Evolutionary conservation across 225 moss, liverwort and hornwort species (phyloP).

Genomic region (Bryoerythrophyllum caledonicum): DNA sequence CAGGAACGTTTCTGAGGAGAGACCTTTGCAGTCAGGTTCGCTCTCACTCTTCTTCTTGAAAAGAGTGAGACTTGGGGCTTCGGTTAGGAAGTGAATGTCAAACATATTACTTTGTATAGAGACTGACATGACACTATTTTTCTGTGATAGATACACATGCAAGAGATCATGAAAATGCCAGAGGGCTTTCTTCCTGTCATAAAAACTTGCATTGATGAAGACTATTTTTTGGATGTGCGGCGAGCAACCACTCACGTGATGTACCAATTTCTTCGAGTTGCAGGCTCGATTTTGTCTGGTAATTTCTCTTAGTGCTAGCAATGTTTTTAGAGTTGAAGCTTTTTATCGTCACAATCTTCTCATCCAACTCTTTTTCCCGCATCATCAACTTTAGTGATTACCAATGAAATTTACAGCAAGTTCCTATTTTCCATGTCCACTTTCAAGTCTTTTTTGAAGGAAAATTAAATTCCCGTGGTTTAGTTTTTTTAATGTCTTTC

Average conservation of each 20-base stretch:
- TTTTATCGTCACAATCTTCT: not conserved
- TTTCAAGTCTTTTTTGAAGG: not conserved
- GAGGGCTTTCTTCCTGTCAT: conserved; percentile 67
- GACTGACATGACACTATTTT: not conserved
- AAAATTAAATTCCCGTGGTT: not conserved
- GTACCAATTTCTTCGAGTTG: conserved; percentile 74
- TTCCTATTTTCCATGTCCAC: not conserved
- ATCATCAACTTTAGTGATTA: not conserved
- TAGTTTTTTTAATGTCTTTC: not conserved
- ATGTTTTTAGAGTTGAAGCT: not conserved
- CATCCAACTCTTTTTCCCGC: not conserved
- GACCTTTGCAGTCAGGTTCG: conserved; percentile 67
- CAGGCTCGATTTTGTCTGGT: conserved; percentile 62
- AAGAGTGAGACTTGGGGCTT: too few species aligned
- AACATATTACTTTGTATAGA: too few species aligned
- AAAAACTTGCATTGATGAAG: conserved; percentile 84
- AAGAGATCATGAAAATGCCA: conserved; percentile 53
- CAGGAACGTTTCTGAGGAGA: conserved; percentile 77
- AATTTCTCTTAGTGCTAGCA: conserved; percentile 7
- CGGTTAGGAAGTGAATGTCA: too few species aligned
- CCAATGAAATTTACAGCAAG: not conserved
- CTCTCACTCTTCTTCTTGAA: too few species aligned
- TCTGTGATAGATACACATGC: conserved; percentile 53
- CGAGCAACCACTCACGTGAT: conserved; percentile 85
- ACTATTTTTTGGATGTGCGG: conserved; percentile 87